These are phyloP conservation scores for Russula abietina DNA, from an alignment of 768 basidiomycete genomes.

Conservation along the genomic window DNA sequence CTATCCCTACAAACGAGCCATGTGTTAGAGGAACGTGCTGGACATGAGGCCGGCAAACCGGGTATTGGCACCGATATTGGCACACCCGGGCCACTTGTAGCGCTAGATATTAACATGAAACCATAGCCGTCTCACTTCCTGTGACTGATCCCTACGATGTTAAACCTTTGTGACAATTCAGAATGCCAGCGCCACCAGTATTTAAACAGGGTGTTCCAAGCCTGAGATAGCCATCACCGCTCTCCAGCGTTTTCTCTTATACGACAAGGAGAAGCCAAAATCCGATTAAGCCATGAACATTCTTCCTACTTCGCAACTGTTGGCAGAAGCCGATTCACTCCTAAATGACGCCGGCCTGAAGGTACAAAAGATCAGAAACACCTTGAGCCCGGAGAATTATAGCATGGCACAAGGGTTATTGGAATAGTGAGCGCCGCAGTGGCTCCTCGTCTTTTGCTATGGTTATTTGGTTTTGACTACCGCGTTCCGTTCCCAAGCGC, in stretches of 20 bases:
- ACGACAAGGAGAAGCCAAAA: neutral
- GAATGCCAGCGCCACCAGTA: neutral
- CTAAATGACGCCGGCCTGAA: neutral
- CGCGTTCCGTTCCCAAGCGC: neutral
- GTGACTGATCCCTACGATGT: neutral
- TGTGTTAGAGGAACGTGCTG: neutral
- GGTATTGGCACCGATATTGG: too few species aligned
- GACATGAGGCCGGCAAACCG: neutral
- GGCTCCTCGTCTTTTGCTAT: too few species aligned
- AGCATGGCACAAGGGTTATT: slow-evolving; percentile 1
- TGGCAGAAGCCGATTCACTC: neutral
- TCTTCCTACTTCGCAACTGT: neutral
- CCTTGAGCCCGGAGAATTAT: neutral
- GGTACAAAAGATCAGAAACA: neutral
- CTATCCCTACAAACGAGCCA: too few species aligned
- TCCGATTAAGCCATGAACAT: neutral
- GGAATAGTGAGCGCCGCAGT: neutral
- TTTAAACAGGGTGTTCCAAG: neutral
- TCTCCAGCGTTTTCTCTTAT: neutral
- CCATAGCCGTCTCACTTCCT: neutral
- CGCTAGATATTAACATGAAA: neutral
- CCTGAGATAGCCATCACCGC: too few species aligned
- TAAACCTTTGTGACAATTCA: neutral
- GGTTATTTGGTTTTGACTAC: neutral
- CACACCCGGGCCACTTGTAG: neutral